Base-by-base conservation (phyloP, 176 grass and related monocot genomes). In the Aegilops bicornis region DNA sequence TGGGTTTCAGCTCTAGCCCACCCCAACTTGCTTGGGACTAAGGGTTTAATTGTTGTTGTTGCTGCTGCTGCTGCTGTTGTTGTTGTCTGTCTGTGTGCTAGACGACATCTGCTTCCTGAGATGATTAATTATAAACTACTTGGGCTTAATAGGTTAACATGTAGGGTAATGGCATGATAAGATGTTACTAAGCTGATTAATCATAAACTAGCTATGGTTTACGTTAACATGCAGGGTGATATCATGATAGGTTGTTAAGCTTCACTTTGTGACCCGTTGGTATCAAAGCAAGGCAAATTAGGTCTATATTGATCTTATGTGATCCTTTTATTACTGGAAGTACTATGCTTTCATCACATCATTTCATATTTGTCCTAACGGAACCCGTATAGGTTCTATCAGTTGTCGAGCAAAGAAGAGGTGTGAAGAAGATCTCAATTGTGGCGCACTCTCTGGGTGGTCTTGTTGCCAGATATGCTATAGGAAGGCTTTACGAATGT, bases 371-470 rank as follows among this genome's bases (percentile, higher is more conserved):
- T 79, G 14, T 75, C 78, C 50, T 93, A 70, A 85, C 76, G 63
- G 74, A 90, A 70, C 27, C 59, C 39, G 82, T 89, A 82, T 88
- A 98, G 96, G 96, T 98, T 86, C 73, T 82, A 81, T 94, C 93
- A 72, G 96, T 94, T 84, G 94, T 94, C 68, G 77, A 94, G 71
- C 90, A 89, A 82, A 92, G 97, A 94, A 89, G 25, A 84, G 94
- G 97, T 10, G 87, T 96, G 50, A 92, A 81, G 83, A 98, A 91
- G 87, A 96, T 98, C 81, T 94, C 97, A 66, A 96, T 98, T 90
- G 90, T 98, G 77, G 97, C 97, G 42, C 97, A 98, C 87, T 98
- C 97, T 74, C 88, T 98, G 77, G 97, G 97, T 33, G 97, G 97
- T 30, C 90, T 98, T 84, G 92, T 98, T 64, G 92, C 97, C 23